phyloP scores from a whole-genome alignment of 495 filamentous ascomycete genomes.

The Penicillium subrubescens region DNA sequence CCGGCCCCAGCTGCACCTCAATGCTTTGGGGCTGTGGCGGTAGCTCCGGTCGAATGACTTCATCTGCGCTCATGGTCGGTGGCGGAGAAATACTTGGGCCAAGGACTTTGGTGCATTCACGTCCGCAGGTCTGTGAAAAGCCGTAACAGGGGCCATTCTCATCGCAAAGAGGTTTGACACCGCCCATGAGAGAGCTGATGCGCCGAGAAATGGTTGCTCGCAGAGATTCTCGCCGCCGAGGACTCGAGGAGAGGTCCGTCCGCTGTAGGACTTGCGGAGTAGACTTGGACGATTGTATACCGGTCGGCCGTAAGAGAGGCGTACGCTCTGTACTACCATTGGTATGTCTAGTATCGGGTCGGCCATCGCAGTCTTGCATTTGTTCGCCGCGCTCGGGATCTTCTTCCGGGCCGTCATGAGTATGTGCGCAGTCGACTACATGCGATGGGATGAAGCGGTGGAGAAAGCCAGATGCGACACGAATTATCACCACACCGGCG shows the following conservation, averaged over 20 bases:
- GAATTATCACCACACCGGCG: slow-evolving; percentile 80
- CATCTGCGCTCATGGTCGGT: slow-evolving; percentile 13
- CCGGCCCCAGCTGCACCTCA: slow-evolving; percentile 15
- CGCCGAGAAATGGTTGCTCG: slow-evolving; percentile 45
- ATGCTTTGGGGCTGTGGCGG: slow-evolving; percentile 20
- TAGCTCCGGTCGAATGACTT: slow-evolving; percentile 7
- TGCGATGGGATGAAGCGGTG: slow-evolving; percentile 89
- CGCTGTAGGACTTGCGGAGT: slow-evolving; percentile 28
- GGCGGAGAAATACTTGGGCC: slow-evolving; percentile 9
- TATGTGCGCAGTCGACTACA: slow-evolving; percentile 89
- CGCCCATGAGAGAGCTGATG: slow-evolving; percentile 66
- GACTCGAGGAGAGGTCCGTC: not conserved
- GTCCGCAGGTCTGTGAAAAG: slow-evolving; percentile 81
- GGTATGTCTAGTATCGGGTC: slow-evolving; percentile 20
- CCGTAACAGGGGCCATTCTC: slow-evolving; percentile 78
- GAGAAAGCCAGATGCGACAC: slow-evolving; percentile 73
- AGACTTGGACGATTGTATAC: slow-evolving; percentile 25
- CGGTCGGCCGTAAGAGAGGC: slow-evolving; percentile 39
- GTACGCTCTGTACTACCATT: slow-evolving; percentile 43
- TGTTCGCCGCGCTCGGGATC: slow-evolving; percentile 35
- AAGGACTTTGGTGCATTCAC: slow-evolving; percentile 64
- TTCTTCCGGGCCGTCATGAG: slow-evolving; percentile 52
- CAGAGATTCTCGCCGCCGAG: slow-evolving; percentile 38
- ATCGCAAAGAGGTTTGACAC: slow-evolving; percentile 70
- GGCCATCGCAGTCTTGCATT: slow-evolving; percentile 20